A percentile compares a stretch with the other conserved stretches of the same genome.
Evolutionary conservation across 495 filamentous ascomycete genomes (phyloP).

Genomic region (Penicillium soppii): DNA sequence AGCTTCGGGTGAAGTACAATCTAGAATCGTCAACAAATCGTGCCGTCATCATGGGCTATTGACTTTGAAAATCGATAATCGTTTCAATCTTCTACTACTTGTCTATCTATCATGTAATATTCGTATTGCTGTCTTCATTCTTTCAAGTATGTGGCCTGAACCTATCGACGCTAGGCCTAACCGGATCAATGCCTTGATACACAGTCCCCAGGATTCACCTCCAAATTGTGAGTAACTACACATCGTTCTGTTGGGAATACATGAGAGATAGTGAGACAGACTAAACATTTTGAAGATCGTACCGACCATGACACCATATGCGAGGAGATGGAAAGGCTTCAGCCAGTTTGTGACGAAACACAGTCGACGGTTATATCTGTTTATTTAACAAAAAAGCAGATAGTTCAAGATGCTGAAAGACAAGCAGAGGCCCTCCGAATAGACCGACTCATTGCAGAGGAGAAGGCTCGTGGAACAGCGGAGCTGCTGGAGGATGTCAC

Average conservation of each 20-base stretch:
- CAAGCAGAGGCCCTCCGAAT: too few species aligned
- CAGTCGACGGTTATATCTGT: too few species aligned
- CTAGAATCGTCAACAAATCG: neutral
- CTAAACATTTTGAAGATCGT: neutral
- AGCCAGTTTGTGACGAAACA: neutral
- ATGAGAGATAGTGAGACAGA: too few species aligned
- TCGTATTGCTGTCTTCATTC: too few species aligned
- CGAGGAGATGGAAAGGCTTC: neutral
- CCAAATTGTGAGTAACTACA: neutral
- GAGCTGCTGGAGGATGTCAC: neutral
- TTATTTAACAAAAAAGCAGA: neutral
- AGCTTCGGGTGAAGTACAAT: neutral
- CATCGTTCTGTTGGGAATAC: neutral
- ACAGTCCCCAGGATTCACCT: too few species aligned
- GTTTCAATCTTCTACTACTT: too few species aligned
- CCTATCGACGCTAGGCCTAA: too few species aligned
- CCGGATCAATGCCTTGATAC: too few species aligned
- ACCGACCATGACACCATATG: neutral
- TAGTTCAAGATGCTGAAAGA: neutral
- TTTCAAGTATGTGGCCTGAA: too few species aligned
- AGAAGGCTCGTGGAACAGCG: neutral
- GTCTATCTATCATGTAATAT: too few species aligned
- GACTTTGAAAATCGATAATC: too few species aligned
- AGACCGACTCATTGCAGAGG: neutral
- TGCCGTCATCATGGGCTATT: neutral